Base-by-base conservation (phyloP, 163 green algal species). In the Chloromonas sp. region DNA sequence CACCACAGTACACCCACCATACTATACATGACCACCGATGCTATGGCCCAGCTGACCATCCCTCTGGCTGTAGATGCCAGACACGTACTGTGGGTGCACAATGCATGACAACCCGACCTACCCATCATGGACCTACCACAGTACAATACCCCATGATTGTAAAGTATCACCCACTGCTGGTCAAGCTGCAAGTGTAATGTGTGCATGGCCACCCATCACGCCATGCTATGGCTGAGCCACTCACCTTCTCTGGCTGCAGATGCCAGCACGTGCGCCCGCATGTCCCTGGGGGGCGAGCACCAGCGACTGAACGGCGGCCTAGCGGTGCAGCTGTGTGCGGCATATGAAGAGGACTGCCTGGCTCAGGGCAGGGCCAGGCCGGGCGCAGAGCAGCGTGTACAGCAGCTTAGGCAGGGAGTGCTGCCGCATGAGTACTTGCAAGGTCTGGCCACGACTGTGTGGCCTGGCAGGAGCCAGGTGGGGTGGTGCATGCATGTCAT, bases 241-340 rank as follows among this genome's bases (percentile, higher is more conserved):
- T 36, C 36, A 36, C 36, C 36, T 36, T 36, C 36, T 36, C 36
- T 36, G 36, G 36, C 36, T 36, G 66, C 66, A 74, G 66, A 11
- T 74, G 66, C 66, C 5, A 74, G 66, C 66, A 74, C 66, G 36
- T 36, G 66, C 11, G 66, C 66, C 5, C 66, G 11, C 66, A 74
- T 74, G 66, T 74, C 66, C 0, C 85, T 98, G 13, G 87, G 90
- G 14, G 94, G 96, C 0, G 87, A 91, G 58, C 96, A 98, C 84
- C 97, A 99, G 91, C 85, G 85, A 3, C 61, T 95, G 11, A 99
- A 99, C 84, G 96, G 96, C 0, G 87, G 92, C 0, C 87, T 99
- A 57, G 97, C 97, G 0, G 86, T 99, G 0, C 85, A 89, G 80
- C 92, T 99, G 76, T 90, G 89, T 14, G 87, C 86, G 14, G 78